Base-by-base conservation (phyloP, 306 rosid species). In the Quercus wislizeni region DNA sequence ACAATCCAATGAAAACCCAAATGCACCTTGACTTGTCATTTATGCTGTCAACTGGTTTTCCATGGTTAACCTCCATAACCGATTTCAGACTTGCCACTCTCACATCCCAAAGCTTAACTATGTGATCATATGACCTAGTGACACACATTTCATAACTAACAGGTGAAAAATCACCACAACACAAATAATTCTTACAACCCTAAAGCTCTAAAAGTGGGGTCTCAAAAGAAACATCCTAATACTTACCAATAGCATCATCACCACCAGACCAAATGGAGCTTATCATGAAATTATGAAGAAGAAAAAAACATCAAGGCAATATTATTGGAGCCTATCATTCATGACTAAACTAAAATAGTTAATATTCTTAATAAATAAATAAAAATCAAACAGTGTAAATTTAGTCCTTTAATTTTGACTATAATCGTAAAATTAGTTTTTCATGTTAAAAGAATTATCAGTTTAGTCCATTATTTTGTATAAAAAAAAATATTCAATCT, bases 41-140 rank as follows among this genome's bases (percentile, higher is more conserved):
- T 93, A 89, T 3, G 99, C 88, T 97, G 81, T 95, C 98, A 13
- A 93, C 96, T 1, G 98, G 99, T 8, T 79, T 83, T 5, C 94
- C 97, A n/a, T 92, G 98, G 28, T 92, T 83, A 1, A 93, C 79
- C 76, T 91, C 91, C 84, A 87, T 13, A 0, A 79, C 87, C 1
- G 90, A 51, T 49, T 74, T 85, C 0, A 87, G 72, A 80, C 86
- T 91, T 2, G 84, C 59, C 63, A 84, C 91, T 83, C 97, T 90
- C 41, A 86, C 86, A 54, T 94, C 97, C 98, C 98, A 94, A 6
- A 94, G 94, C 86, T 87, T 91, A 43, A 93, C 98, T 0, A 90
- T 78, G 73, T 95, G 96, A 80, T 95, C 99, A 55, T 95, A 95
- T 1, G 99, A 95, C 1, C 99, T 96, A 1, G 94, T 90, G 58